These are phyloP conservation scores for Kluyveromyces aestuarii DNA, from an alignment of 805 yeast genomes.

Conservation along the genomic window DNA sequence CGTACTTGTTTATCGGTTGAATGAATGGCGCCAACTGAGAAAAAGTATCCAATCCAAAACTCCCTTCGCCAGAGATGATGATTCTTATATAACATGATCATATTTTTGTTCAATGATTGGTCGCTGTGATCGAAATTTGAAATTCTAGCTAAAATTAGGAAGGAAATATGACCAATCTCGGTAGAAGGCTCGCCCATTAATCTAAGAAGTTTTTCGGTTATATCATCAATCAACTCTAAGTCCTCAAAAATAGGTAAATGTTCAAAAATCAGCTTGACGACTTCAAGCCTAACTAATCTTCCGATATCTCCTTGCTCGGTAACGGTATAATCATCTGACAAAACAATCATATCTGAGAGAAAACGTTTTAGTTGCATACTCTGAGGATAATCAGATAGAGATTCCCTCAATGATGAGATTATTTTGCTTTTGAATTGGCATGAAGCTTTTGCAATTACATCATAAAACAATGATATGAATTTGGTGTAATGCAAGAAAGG, in stretches of 20 bases:
- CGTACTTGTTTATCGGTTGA: conserved; percentile 39
- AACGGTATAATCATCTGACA: conserved; percentile 66
- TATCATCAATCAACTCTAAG: conserved; percentile 5
- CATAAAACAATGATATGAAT: conserved; percentile 6
- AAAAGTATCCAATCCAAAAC: conserved; percentile 48
- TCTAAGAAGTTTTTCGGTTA: conserved; percentile 37
- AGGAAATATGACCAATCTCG: conserved; percentile 34
- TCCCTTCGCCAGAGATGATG: conserved; percentile 15
- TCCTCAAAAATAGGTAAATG: conserved; percentile 15
- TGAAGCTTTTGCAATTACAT: conserved; percentile 3
- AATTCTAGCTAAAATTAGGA: conserved; percentile 10
- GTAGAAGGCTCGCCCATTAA: conserved; percentile 58
- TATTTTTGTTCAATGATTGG: conserved; percentile 17
- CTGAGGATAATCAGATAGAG: neutral
- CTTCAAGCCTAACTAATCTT: conserved; percentile 50
- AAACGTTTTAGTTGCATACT: neutral
- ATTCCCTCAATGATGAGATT: conserved; percentile 6
- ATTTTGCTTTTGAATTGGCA: conserved; percentile 14
- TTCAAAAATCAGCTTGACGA: conserved; percentile 33
- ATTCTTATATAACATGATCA: conserved; percentile 8
- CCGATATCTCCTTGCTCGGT: conserved; percentile 93
- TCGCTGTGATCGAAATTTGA: conserved; percentile 22
- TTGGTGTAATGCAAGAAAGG: conserved; percentile 8
- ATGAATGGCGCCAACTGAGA: conserved; percentile 49
- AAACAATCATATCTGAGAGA: conserved; percentile 19